phyloP scores from a whole-genome alignment of 1,284 basidiomycete species.

The Mycosarcoma mackinlayi region DNA sequence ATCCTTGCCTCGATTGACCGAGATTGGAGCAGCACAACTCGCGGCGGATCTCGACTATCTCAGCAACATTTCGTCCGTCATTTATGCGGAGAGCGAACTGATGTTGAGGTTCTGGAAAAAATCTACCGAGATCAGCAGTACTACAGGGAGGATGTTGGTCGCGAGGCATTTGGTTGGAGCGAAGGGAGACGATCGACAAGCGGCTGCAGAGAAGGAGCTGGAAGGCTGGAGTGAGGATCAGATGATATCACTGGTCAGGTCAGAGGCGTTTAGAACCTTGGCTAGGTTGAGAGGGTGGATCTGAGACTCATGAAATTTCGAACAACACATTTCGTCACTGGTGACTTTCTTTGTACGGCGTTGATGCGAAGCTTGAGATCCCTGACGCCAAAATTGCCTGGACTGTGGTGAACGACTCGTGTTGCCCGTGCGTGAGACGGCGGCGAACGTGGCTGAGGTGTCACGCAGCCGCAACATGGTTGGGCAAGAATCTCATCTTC shows the following conservation, averaged over 20 bases:
- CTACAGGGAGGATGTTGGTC: constrained; percentile 15
- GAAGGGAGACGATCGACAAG: not conserved
- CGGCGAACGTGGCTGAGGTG: no score
- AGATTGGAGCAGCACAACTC: constrained; percentile 83
- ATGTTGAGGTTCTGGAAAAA: constrained; percentile 34
- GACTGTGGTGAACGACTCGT: no score
- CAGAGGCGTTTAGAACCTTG: constrained; percentile 27
- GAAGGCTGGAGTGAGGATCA: constrained; percentile 15
- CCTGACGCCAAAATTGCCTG: no score
- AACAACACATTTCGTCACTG: no score
- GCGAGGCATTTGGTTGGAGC: constrained; percentile 10
- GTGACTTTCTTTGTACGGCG: no score
- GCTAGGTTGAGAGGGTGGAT: constrained; percentile 37
- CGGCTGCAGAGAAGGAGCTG: not conserved
- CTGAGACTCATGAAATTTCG: constrained; percentile 2
- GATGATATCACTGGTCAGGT: constrained; percentile 6
- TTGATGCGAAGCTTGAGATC: no score
- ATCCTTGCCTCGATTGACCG: constrained; percentile 74
- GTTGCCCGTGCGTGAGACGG: no score
- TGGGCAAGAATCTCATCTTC: no score
- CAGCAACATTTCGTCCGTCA: constrained; percentile 88
- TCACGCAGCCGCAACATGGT: no score
- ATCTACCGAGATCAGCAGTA: constrained; percentile 17
- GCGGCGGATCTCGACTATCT: constrained; percentile 87
- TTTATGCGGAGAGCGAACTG: constrained; percentile 66